These are phyloP conservation scores for Colletotrichum tropicicola DNA, from an alignment of 2,329 filamentous ascomycete genomes.

Conservation along the genomic window DNA sequence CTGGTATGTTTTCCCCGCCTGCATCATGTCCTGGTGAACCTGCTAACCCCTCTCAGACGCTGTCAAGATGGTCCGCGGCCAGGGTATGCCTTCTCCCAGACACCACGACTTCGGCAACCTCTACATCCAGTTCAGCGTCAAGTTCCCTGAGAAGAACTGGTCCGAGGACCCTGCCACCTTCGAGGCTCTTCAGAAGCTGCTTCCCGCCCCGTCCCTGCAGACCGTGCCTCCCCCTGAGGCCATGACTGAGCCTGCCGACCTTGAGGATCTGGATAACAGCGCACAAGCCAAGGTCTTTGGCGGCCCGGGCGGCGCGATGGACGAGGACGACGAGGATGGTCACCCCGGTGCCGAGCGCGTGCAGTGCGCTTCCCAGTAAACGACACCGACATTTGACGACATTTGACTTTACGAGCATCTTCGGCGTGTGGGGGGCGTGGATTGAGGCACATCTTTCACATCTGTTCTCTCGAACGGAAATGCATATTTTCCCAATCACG, in stretches of 20 bases:
- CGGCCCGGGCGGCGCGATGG: conserved; percentile 58
- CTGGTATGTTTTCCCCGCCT: conserved; percentile 68
- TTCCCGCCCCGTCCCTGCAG: conserved; percentile 75
- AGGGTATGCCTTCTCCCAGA: conserved; percentile 96
- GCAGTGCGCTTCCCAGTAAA: conserved; percentile 89
- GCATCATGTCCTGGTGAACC: neutral
- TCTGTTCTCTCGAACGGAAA: conserved; percentile 24
- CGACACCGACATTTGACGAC: conserved; percentile 13
- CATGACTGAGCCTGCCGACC: conserved; percentile 89
- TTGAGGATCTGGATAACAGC: conserved; percentile 85
- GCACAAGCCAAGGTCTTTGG: conserved; percentile 73
- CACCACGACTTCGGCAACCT: conserved; percentile 97
- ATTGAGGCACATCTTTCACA: conserved; percentile 28
- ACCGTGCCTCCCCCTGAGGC: conserved; percentile 78
- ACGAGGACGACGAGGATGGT: conserved; percentile 82
- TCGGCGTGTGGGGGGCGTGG: conserved; percentile 33
- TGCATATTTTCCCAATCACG: conserved; percentile 29
- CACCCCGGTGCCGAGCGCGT: conserved; percentile 81
- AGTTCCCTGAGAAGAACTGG: conserved; percentile 88
- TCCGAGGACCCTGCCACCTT: conserved; percentile 74
- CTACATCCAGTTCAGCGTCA: conserved; percentile 97
- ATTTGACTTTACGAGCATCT: conserved; percentile 31
- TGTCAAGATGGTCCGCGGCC: conserved; percentile 92
- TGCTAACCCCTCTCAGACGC: conserved; percentile 65
- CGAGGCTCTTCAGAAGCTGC: conserved; percentile 80